Conservation (phyloP, 2,329 filamentous ascomycete species). For the Sodiomyces alkalinus region DNA sequence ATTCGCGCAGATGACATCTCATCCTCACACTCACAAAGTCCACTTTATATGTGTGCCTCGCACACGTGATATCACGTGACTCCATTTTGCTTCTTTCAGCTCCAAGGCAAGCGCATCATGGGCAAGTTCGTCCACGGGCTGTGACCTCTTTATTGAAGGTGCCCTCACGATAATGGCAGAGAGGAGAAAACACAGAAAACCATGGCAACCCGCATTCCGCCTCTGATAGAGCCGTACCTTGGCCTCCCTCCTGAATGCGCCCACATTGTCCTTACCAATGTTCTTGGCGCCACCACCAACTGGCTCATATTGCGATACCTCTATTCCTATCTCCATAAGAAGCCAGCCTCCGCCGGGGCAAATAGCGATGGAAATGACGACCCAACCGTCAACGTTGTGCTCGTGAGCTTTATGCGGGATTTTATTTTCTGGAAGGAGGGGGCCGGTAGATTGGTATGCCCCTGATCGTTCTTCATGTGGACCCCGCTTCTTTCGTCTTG, state of each 20-base stretch:
- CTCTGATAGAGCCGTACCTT: conserved; percentile 50
- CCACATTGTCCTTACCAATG: conserved; percentile 52
- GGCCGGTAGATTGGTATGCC: conserved; percentile 46
- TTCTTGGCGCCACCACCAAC: conserved; percentile 48
- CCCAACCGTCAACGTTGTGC: conserved; percentile 43
- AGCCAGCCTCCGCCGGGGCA: conserved; percentile 3
- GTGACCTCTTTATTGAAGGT: too few species aligned
- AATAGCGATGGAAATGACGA: conserved; percentile 7
- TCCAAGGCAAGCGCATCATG: too few species aligned
- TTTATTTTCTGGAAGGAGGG: conserved; percentile 65
- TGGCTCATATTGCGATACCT: conserved; percentile 49
- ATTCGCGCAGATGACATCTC: too few species aligned
- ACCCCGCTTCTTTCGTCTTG: conserved; percentile 1
- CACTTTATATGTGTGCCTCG: too few species aligned
- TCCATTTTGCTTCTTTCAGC: too few species aligned
- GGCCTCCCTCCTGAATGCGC: conserved; percentile 39
- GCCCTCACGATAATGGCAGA: too few species aligned
- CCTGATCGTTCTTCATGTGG: too few species aligned
- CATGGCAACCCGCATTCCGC: conserved; percentile 41
- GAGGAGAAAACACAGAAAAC: too few species aligned
- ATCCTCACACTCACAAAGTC: too few species aligned
- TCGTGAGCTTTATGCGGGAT: conserved; percentile 74
- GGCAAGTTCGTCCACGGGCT: too few species aligned
- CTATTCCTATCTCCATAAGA: conserved; percentile 23
- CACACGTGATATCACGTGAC: too few species aligned